Conservation (phyloP, 345 rosid species). For the Citrus glauca region DNA sequence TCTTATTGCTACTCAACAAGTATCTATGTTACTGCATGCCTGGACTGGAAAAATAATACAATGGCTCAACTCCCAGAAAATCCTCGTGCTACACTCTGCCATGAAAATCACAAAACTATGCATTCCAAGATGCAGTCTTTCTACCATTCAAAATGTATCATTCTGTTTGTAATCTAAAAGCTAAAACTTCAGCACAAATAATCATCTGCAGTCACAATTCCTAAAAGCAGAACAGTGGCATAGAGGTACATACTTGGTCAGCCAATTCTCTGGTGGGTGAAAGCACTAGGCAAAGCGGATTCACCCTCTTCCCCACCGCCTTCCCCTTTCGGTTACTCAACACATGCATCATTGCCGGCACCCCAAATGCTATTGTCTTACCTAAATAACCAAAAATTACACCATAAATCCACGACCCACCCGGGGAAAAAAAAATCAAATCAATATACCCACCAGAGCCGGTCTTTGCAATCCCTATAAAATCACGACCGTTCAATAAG, state of each 20-base stretch:
- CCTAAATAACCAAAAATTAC: constrained; percentile 31
- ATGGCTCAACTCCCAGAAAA: background rate
- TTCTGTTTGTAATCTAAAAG: background rate
- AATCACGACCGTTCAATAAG: constrained; percentile 83
- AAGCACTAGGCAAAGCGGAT: constrained; percentile 86
- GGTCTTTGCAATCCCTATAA: constrained; percentile 90
- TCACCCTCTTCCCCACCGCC: constrained; percentile 35
- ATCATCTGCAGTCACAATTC: background rate
- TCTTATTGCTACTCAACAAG: background rate
- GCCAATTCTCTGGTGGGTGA: constrained; percentile 96
- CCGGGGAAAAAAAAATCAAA: background rate
- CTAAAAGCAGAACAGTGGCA: background rate
- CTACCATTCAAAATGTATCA: background rate
- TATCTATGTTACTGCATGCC: background rate
- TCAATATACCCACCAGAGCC: constrained; percentile 71
- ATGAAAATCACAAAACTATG: background rate
- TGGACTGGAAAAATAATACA: background rate
- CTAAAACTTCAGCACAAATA: background rate
- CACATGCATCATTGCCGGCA: constrained; percentile 86
- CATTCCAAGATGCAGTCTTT: background rate
- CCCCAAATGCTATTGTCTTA: constrained; percentile 87
- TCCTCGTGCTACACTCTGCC: background rate
- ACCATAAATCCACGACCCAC: background rate
- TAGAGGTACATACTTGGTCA: constrained; percentile 57
- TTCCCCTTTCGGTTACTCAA: constrained; percentile 63